A percentile compares a stretch with the other conserved stretches of the same genome.
phyloP scores from a whole-genome alignment of 1,284 basidiomycete genomes.

The Mycosarcoma mackinlayi region DNA sequence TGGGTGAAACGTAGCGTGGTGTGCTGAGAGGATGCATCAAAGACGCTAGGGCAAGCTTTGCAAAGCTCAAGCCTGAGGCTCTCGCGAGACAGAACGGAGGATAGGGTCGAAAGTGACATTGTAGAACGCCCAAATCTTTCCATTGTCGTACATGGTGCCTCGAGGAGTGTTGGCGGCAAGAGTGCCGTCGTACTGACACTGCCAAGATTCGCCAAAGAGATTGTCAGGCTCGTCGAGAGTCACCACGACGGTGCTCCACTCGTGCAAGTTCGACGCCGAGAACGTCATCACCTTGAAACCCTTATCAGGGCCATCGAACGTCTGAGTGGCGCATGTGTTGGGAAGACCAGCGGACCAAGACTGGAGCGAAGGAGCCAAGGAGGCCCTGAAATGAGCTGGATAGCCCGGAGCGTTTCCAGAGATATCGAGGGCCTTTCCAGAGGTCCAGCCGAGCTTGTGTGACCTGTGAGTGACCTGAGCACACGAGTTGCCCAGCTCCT shows the following conservation, averaged over 20 bases:
- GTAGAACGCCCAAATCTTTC: not conserved
- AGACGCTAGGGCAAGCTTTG: too few relatives aligned
- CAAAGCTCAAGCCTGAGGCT: too few relatives aligned
- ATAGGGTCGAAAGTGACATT: constrained; percentile 3
- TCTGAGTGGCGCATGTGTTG: constrained; percentile 3
- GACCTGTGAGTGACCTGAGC: constrained; percentile 12
- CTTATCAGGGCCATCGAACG: not conserved
- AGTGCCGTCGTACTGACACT: not conserved
- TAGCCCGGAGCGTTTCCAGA: not conserved
- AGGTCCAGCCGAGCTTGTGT: not conserved
- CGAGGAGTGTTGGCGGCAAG: not conserved
- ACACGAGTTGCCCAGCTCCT: constrained; percentile 5
- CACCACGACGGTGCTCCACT: constrained; percentile 2
- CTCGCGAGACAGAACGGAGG: too few relatives aligned
- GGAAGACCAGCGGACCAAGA: constrained; percentile 6
- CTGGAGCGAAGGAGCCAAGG: constrained; percentile 1
- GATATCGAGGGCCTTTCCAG: constrained; percentile 3
- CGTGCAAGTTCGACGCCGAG: not conserved
- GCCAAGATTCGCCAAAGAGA: not conserved
- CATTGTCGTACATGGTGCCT: not conserved
- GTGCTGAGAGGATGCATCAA: too few relatives aligned
- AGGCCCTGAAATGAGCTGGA: constrained; percentile 4
- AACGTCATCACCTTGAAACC: constrained; percentile 5
- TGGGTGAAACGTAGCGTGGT: too few relatives aligned
- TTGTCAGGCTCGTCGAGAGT: constrained; percentile 3